These are phyloP conservation scores for Flaveria sonorensis DNA, from an alignment of 129 eudicot genomes.

Conservation along the genomic window DNA sequence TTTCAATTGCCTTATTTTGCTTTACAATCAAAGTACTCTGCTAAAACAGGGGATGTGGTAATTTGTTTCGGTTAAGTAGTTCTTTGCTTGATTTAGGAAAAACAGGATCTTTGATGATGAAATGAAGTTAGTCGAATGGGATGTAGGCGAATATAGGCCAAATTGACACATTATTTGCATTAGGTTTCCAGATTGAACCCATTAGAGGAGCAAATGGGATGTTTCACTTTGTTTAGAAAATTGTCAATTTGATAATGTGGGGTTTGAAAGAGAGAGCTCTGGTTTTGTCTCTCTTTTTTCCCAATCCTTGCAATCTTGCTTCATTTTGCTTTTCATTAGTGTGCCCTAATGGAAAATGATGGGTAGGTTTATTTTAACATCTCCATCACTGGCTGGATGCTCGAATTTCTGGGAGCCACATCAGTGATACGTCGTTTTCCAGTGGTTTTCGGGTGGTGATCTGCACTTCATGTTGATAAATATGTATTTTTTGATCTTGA, in stretches of 20 bases:
- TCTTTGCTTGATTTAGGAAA: constrained; percentile 30
- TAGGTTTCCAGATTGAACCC: constrained; percentile 28
- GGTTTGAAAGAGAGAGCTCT: constrained; percentile 45
- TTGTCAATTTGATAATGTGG: constrained; percentile 43
- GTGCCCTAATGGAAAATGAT: constrained; percentile 48
- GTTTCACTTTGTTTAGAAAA: constrained; percentile 46
- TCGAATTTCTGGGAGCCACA: constrained; percentile 50
- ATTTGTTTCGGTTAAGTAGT: constrained; percentile 28
- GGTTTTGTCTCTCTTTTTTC: constrained; percentile 36
- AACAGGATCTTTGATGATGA: constrained; percentile 31
- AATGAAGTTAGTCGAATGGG: constrained; percentile 14
- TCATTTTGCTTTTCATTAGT: constrained; percentile 39
- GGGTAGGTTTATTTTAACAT: constrained; percentile 44
- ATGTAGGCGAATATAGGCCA: constrained; percentile 15
- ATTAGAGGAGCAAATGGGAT: constrained; percentile 37
- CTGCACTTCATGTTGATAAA: constrained; percentile 8
- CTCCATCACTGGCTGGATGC: constrained; percentile 44
- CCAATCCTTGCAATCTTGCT: constrained; percentile 34
- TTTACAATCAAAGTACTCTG: constrained; percentile 26
- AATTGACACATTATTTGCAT: constrained; percentile 26
- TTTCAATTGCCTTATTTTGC: constrained; percentile 25
- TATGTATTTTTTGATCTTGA: constrained; percentile 18
- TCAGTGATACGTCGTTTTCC: constrained; percentile 46
- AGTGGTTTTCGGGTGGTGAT: constrained; percentile 31
- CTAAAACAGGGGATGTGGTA: constrained; percentile 30